Conservation (phyloP, 768 basidiomycete species). For the Leccinum subtestaceum region DNA sequence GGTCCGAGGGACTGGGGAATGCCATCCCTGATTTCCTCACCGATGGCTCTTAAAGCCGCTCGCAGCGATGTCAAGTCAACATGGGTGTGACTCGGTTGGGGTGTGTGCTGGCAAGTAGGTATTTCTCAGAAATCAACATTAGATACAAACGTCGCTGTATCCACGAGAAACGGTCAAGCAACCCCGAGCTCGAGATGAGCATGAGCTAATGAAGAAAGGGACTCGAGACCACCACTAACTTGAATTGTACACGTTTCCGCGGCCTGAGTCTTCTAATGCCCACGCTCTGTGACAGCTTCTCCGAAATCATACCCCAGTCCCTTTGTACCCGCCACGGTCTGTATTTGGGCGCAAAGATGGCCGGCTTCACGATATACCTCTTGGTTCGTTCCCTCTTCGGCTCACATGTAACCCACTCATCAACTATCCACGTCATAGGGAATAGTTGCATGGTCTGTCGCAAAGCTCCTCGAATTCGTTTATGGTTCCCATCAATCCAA, state of each 20-base stretch:
- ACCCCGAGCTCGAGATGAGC: slow-evolving; percentile 75
- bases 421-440: slow-evolving; percentile 40
- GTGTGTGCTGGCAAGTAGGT: slow-evolving; percentile 49
- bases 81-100: slow-evolving; percentile 76
- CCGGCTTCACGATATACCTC: slow-evolving; percentile 65
- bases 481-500: slow-evolving; percentile 69
- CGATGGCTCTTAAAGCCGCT: slow-evolving; percentile 52
- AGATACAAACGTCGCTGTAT: slow-evolving; percentile 20
- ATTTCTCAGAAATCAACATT: not conserved
- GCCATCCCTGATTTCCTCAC: slow-evolving; percentile 49
- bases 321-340: slow-evolving; percentile 90
- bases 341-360: slow-evolving; percentile 86
- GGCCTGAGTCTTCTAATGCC: not conserved
- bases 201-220: slow-evolving; percentile 74
- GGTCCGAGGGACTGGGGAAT: slow-evolving; percentile 67
- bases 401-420: not conserved
- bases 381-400: slow-evolving; percentile 41
- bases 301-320: slow-evolving; percentile 91
- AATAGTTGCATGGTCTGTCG: slow-evolving; percentile 80
- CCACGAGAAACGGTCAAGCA: slow-evolving; percentile 78
- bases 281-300: slow-evolving; percentile 56
- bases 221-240: slow-evolving; percentile 82
- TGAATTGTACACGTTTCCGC: not conserved
- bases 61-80: slow-evolving; percentile 54
- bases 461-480: slow-evolving; percentile 73